phyloP scores from a whole-genome alignment of 106 monocot genomes.

The Apostasia ramifera region DNA sequence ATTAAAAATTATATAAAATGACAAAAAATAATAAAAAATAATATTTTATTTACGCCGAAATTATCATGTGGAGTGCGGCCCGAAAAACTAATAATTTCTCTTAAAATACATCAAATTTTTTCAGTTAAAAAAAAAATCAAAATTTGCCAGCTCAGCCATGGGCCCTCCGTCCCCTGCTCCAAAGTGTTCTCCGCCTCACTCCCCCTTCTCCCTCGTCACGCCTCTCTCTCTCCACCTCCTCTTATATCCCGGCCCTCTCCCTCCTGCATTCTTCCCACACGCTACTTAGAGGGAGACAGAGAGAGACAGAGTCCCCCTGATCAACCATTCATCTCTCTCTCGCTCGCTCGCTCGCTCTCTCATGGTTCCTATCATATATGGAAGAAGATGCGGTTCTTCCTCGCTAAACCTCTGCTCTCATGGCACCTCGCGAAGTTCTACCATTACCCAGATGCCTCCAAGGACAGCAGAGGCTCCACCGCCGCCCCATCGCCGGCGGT shows the following conservation, averaged over 20 bases:
- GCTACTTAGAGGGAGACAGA: not conserved
- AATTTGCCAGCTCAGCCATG: too few species aligned
- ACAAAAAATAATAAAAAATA: too few species aligned
- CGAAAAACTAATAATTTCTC: too few species aligned
- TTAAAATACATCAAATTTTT: too few species aligned
- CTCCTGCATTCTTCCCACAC: not conserved
- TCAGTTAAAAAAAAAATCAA: too few species aligned
- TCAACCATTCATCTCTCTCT: not conserved
- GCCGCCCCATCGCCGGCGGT: not conserved
- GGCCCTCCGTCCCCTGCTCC: too few species aligned
- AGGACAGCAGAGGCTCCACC: not conserved
- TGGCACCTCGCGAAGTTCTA: not conserved
- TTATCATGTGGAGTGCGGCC: too few species aligned
- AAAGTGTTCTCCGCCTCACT: not conserved
- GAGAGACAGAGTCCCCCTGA: not conserved
- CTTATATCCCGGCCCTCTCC: not conserved
- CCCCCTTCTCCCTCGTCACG: not conserved
- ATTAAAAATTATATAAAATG: too few species aligned
- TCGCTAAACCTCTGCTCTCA: constrained; percentile 14
- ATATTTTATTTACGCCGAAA: too few species aligned
- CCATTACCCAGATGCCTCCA: not conserved
- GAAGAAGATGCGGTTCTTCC: constrained; percentile 24
- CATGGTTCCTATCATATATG: constrained; percentile 19
- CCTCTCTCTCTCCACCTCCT: not conserved
- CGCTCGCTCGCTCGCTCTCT: not conserved